These are phyloP conservation scores for Diaporthe longicolla DNA, from an alignment of 2,329 filamentous ascomycete genomes.

Conservation along the genomic window DNA sequence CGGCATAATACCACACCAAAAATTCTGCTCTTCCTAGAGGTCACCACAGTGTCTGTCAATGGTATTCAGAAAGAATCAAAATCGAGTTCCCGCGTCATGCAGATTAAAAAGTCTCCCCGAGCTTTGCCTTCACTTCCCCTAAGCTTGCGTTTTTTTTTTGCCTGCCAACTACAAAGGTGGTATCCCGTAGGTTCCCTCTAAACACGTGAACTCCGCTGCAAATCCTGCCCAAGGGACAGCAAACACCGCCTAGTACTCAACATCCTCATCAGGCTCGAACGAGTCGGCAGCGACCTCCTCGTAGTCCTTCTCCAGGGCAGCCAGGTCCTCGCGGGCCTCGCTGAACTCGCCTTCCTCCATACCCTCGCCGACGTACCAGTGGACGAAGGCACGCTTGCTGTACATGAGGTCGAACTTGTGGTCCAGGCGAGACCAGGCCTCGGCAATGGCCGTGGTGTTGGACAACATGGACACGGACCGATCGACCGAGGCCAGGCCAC, in stretches of 20 bases:
- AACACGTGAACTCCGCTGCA: constrained; percentile 35
- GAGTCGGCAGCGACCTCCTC: constrained; percentile 87
- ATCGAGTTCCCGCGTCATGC: constrained; percentile 17
- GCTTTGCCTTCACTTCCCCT: constrained; percentile 15
- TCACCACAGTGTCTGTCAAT: constrained; percentile 34
- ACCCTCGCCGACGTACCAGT: constrained; percentile 89
- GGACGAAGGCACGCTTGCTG: constrained; percentile 82
- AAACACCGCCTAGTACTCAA: constrained; percentile 78
- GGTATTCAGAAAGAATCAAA: constrained; percentile 29
- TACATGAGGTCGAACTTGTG: constrained; percentile 86
- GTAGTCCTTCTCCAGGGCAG: constrained; percentile 88
- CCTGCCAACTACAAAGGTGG: constrained; percentile 38
- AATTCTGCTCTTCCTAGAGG: constrained; percentile 23
- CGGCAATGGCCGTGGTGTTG: constrained; percentile 81
- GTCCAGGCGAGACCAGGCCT: constrained; percentile 80
- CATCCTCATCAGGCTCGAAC: constrained; percentile 72
- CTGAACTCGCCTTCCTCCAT: constrained; percentile 95
- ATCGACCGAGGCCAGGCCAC: constrained; percentile 73
- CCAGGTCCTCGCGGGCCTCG: constrained; percentile 88
- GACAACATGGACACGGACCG: constrained; percentile 79
- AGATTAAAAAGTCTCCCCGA: constrained; percentile 26
- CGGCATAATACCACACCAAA: constrained; percentile 7
- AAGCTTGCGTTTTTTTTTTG: neutral
- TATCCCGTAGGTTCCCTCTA: constrained; percentile 37
- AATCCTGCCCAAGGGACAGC: constrained; percentile 15